Evolutionary conservation across 1,284 basidiomycete species (phyloP).

Genomic region (Blastosporella zonata): DNA sequence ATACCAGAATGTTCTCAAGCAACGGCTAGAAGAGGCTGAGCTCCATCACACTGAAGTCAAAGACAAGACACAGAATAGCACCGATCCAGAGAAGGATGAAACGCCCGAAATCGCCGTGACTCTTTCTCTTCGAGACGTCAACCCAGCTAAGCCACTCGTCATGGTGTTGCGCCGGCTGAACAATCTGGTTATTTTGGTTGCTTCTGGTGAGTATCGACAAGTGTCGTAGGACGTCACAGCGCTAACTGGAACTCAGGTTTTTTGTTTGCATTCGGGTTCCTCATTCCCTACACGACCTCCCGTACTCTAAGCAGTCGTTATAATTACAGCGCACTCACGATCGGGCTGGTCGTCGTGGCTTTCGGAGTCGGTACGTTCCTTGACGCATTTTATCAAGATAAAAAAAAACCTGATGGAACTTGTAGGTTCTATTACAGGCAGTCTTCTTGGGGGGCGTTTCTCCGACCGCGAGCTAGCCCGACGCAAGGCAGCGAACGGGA

Average conservation of each 20-base stretch:
- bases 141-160: constrained; percentile 63
- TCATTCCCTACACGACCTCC: constrained; percentile 69
- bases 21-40: constrained; percentile 24
- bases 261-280: constrained; percentile 74
- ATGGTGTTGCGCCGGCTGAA: constrained; percentile 58
- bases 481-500: constrained; percentile 59
- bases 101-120: constrained; percentile 35
- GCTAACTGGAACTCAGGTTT: constrained; percentile 41
- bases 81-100: constrained; percentile 14
- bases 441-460: constrained; percentile 73
- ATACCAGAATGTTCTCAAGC: constrained; percentile 62
- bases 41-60: constrained; percentile 3
- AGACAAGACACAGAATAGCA: background rate
- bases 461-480: constrained; percentile 64
- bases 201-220: constrained; percentile 55
- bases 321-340: constrained; percentile 64
- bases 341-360: constrained; percentile 74
- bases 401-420: background rate
- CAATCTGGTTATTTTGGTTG: constrained; percentile 64
- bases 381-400: background rate
- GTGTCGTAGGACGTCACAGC: background rate
- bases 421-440: constrained; percentile 64
- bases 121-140: constrained; percentile 68
- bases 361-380: constrained; percentile 64
- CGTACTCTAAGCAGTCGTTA: constrained; percentile 66